phyloP scores from a whole-genome alignment of 2,329 filamentous ascomycete genomes.

The Lasiodiplodia gonubiensis region DNA sequence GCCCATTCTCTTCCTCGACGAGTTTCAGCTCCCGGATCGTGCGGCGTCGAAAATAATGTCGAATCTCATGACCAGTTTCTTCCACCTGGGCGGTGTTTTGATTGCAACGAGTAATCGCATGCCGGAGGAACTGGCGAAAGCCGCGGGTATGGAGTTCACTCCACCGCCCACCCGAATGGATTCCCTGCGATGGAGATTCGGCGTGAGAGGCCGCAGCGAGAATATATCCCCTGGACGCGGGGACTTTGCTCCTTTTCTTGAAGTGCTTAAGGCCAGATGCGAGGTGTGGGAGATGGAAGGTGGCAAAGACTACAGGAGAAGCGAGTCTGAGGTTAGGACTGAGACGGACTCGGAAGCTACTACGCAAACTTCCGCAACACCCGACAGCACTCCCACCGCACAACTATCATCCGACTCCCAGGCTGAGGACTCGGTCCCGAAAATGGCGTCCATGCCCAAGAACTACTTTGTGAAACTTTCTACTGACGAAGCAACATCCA shows the following conservation, averaged over 20 bases:
- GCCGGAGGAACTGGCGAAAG: slow-evolving; percentile 80
- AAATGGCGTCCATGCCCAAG: slow-evolving; percentile 38
- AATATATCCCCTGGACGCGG: slow-evolving; percentile 52
- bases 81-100: slow-evolving; percentile 80
- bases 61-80: slow-evolving; percentile 78
- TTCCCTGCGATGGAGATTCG: slow-evolving; percentile 58
- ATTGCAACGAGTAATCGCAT: slow-evolving; percentile 82
- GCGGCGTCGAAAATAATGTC: slow-evolving; percentile 79
- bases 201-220: slow-evolving; percentile 45
- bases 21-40: slow-evolving; percentile 82
- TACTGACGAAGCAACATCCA: slow-evolving; percentile 30
- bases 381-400: neutral
- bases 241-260: slow-evolving; percentile 77
- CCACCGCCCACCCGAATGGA: slow-evolving; percentile 60
- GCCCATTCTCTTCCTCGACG: slow-evolving; percentile 79
- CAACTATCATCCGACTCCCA: neutral
- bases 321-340: slow-evolving; percentile 36
- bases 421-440: slow-evolving; percentile 33
- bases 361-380: neutral
- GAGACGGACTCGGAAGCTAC: neutral
- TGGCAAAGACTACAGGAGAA: slow-evolving; percentile 70
- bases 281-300: slow-evolving; percentile 87
- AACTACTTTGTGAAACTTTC: slow-evolving; percentile 43
- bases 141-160: slow-evolving; percentile 71
- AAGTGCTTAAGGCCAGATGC: slow-evolving; percentile 76